Evolutionary conservation across 345 rosid genomes (phyloP).

Genomic region (Melaleuca quinquenervia): DNA sequence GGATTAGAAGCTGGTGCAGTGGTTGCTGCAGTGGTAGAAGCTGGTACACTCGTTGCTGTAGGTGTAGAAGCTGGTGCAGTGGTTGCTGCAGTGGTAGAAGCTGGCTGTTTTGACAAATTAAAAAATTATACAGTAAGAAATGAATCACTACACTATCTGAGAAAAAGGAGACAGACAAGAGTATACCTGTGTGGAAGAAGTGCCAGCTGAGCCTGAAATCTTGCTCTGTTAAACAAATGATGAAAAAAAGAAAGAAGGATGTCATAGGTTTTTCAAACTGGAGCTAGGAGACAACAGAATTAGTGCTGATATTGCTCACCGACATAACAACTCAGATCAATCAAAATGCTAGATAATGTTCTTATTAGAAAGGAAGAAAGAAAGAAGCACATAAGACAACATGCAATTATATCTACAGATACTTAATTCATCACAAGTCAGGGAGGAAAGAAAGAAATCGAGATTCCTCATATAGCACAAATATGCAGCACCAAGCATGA

Average conservation of each 20-base stretch:
- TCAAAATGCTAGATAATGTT: not conserved
- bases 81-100: slow-evolving; percentile 25
- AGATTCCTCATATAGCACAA: not conserved
- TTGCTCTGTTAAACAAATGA: slow-evolving; percentile 42
- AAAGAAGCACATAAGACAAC: not conserved
- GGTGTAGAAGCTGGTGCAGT: not conserved
- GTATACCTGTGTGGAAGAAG: slow-evolving; percentile 4
- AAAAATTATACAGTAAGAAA: not conserved
- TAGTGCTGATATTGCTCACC: not conserved
- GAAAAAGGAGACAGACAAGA: not conserved
- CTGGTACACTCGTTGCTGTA: too few species aligned
- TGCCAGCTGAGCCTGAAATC: slow-evolving; percentile 10
- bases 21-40: too few species aligned
- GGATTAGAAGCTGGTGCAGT: slow-evolving; percentile 11
- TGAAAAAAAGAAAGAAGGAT: not conserved
- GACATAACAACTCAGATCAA: not conserved
- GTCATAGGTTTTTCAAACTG: not conserved
- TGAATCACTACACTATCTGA: not conserved
- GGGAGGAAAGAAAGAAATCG: not conserved
- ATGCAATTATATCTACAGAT: not conserved
- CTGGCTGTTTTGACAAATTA: slow-evolving; percentile 27
- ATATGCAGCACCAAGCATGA: not conserved
- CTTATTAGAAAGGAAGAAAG: not conserved
- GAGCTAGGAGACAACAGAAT: not conserved
- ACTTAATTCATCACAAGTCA: not conserved